Evolutionary conservation across 2,329 filamentous ascomycete species (phyloP).

Genomic region (Fonsecaea multimorphosa): DNA sequence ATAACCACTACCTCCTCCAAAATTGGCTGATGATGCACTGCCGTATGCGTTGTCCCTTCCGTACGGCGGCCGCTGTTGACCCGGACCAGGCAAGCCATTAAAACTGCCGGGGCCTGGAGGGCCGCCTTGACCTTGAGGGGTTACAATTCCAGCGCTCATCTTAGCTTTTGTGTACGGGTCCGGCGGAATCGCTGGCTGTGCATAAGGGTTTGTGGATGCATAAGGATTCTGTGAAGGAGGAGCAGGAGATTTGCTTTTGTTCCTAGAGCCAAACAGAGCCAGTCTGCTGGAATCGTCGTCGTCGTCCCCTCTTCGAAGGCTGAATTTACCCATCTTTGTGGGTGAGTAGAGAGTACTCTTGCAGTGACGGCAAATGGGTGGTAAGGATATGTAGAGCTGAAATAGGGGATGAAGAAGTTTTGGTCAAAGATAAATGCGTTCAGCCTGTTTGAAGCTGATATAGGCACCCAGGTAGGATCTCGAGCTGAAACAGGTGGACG

Average conservation of each 20-base stretch:
- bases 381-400: neutral
- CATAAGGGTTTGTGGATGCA: slow-evolving; percentile 60
- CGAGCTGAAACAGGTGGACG: slow-evolving; percentile 35
- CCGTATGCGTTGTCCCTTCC: slow-evolving; percentile 26
- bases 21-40: slow-evolving; percentile 31
- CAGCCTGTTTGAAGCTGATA: slow-evolving; percentile 16
- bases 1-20: slow-evolving; percentile 46
- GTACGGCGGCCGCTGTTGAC: slow-evolving; percentile 33
- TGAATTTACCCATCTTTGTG: slow-evolving; percentile 50
- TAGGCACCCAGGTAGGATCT: no score
- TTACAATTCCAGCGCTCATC: slow-evolving; percentile 49
- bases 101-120: slow-evolving; percentile 18
- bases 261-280: slow-evolving; percentile 64
- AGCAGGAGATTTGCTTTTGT: slow-evolving; percentile 61
- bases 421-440: neutral
- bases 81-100: slow-evolving; percentile 36
- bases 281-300: slow-evolving; percentile 60
- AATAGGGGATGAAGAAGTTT: neutral
- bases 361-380: neutral
- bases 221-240: slow-evolving; percentile 53
- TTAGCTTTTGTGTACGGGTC: slow-evolving; percentile 63
- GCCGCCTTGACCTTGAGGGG: slow-evolving; percentile 40
- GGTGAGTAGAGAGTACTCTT: neutral
- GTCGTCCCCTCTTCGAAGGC: slow-evolving; percentile 60
- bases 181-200: slow-evolving; percentile 55